phyloP scores from a whole-genome alignment of 345 rosid species.

The Eucalyptus cloeziana region DNA sequence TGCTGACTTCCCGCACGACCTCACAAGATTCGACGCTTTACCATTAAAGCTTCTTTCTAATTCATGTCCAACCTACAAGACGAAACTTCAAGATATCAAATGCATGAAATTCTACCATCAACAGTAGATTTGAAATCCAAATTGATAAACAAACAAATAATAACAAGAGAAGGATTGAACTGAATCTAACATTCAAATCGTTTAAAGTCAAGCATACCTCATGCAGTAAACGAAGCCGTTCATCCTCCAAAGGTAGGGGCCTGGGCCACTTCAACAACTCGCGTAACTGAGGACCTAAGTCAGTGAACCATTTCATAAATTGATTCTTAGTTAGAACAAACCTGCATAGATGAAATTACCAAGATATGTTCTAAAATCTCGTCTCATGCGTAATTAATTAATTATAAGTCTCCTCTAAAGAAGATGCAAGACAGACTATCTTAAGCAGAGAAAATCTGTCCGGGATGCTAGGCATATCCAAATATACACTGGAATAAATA shows the following conservation, averaged over 20 bases:
- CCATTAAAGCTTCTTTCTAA: conserved; percentile 61
- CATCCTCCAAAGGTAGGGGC: conserved; percentile 80
- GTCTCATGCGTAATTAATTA: not conserved
- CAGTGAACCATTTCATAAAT: not conserved
- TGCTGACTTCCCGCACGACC: conserved; percentile 62
- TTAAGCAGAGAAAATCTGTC: not conserved
- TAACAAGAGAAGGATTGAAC: not conserved
- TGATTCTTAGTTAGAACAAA: not conserved
- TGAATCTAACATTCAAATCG: not conserved
- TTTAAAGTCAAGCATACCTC: conserved; percentile 30
- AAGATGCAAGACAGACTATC: not conserved
- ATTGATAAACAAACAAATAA: not conserved
- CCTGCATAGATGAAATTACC: not conserved
- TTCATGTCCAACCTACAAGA: conserved; percentile 55
- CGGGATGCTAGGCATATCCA: not conserved
- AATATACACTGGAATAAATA: not conserved
- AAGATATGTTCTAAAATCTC: not conserved
- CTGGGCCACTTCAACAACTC: conserved; percentile 69
- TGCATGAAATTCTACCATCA: not conserved
- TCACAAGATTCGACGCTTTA: conserved; percentile 59
- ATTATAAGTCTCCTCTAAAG: not conserved
- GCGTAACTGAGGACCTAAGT: conserved; percentile 48
- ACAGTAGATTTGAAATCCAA: not conserved
- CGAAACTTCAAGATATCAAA: not conserved
- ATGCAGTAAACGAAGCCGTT: conserved; percentile 53